Base-by-base conservation (phyloP, 139 green algal genomes). In the Chlamydomonas urium region DNA sequence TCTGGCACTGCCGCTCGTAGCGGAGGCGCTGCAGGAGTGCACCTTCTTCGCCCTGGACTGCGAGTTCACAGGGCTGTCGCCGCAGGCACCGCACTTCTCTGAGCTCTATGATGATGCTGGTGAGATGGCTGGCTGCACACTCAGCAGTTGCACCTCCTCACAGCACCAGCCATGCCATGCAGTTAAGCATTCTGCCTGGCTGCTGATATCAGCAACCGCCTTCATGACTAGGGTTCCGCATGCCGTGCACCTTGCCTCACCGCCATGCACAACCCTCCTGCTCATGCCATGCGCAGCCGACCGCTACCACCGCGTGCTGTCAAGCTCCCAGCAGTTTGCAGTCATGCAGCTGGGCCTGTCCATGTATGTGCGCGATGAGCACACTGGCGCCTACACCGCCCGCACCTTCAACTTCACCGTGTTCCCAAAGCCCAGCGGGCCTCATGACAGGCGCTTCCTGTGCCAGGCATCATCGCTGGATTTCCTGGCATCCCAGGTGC, bases 371-470 rank as follows among this genome's bases (percentile, higher is more conserved):
- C 74, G 79, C 73, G 31, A 32, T 28, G 33, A 53, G 10, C 31
- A 23, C 38, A 77, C 57, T 34, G 71, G 42, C 38, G 28, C 26
- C 48, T 81, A 71, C 47, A 71, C 76, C 31, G 79, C 76, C 5
- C 74, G 66, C 29, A 90, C 86, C 31, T 94, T 92, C 83, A 94
- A 94, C 72, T 91, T 92, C 50, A 85, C 87, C 59, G 32, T 90
- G 21, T 93, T 94, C 62, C 89, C 89, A 0, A 47, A 36, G 1
- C 71, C 76, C 4, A 53, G 77, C 21, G 75, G 81, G 2, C 78
- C 76, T 14, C 38, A 35, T 17, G 82, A 94, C 62, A 58, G 47
- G 60, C 81, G 89, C n/a, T 94, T 94, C 72, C 35, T 83, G 35
- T 92, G 68, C 70, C 83, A 94, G 76, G 88, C 83, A 29, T 72